These are phyloP conservation scores for Monosporascus sp. DNA, from an alignment of 2,329 filamentous ascomycete species.

Conservation along the genomic window DNA sequence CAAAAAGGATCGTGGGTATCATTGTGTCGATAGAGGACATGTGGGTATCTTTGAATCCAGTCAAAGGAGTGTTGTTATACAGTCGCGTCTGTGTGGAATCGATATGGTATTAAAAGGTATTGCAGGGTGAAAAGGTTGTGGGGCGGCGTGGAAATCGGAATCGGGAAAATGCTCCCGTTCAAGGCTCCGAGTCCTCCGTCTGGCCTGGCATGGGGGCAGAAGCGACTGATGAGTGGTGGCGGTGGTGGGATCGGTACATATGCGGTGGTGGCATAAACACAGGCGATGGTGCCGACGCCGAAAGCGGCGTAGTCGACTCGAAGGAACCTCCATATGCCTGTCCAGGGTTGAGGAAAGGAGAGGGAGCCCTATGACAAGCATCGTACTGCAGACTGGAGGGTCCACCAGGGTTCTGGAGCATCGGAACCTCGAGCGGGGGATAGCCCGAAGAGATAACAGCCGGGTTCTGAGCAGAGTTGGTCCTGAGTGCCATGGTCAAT, in stretches of 20 bases:
- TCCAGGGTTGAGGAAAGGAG: constrained; percentile 39
- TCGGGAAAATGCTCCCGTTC: background rate
- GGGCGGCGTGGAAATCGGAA: constrained; percentile 5
- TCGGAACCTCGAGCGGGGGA: constrained; percentile 38
- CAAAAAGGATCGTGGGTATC: constrained; percentile 28
- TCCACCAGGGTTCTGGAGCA: constrained; percentile 13
- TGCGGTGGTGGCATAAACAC: constrained; percentile 26
- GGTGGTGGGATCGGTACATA: constrained; percentile 30
- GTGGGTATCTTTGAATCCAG: constrained; percentile 26
- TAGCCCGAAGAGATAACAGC: constrained; percentile 38
- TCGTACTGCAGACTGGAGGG: constrained; percentile 26
- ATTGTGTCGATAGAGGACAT: constrained; percentile 31
- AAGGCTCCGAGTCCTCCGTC: constrained; percentile 28
- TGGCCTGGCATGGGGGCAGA: constrained; percentile 28
- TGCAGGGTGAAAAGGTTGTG: constrained; percentile 12
- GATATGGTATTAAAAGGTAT: constrained; percentile 19
- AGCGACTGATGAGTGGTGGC: constrained; percentile 28
- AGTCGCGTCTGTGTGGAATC: constrained; percentile 27
- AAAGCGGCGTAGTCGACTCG: constrained; percentile 32
- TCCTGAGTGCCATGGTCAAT: constrained; percentile 53
- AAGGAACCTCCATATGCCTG: constrained; percentile 33
- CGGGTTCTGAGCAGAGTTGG: constrained; percentile 25
- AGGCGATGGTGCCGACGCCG: constrained; percentile 27
- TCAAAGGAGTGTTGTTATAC: constrained; percentile 31
- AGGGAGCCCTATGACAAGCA: constrained; percentile 33